Conservation (phyloP, 2,329 filamentous ascomycete species). For the Hypoxylon sp. region DNA sequence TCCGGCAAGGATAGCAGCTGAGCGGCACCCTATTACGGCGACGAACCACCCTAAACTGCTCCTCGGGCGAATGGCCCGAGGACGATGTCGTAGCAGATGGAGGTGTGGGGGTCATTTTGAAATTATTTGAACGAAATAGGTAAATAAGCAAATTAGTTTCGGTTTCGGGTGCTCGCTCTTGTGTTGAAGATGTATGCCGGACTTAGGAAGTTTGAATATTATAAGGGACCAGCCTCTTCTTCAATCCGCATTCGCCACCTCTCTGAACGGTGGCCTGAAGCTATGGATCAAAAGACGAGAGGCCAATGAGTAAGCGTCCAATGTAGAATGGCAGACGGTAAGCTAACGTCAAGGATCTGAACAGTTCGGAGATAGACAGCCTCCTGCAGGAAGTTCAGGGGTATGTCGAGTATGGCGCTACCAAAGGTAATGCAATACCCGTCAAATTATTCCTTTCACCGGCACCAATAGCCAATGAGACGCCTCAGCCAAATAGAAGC, state of each 20-base stretch:
- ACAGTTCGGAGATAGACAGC: conserved; percentile 40
- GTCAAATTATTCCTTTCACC: conserved; percentile 17
- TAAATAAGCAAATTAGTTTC: conserved; percentile 16
- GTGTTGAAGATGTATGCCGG: conserved; percentile 42
- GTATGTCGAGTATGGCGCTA: conserved; percentile 21
- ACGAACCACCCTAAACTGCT: conserved; percentile 88
- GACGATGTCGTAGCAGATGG: conserved; percentile 84
- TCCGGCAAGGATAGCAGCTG: conserved; percentile 91
- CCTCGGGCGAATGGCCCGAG: conserved; percentile 83
- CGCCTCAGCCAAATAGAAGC: conserved; percentile 6
- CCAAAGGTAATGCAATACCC: conserved; percentile 26
- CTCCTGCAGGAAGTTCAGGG: conserved; percentile 41
- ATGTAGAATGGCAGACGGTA: conserved; percentile 16
- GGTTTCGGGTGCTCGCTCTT: conserved; percentile 35
- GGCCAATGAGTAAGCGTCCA: conserved; percentile 43
- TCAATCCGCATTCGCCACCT: conserved; percentile 32
- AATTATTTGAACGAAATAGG: conserved; percentile 30
- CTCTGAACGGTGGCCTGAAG: conserved; percentile 8
- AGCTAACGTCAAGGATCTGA: conserved; percentile 20
- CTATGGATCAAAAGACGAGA: conserved; percentile 27
- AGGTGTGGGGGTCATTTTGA: conserved; percentile 80
- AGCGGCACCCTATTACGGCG: conserved; percentile 93
- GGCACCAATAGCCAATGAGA: conserved; percentile 34
- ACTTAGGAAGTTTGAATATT: conserved; percentile 44
- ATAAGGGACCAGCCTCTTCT: conserved; percentile 45